Base-by-base conservation (phyloP, 2,329 filamentous ascomycete species). In the Ceratocystiopsis brevicomis region DNA sequence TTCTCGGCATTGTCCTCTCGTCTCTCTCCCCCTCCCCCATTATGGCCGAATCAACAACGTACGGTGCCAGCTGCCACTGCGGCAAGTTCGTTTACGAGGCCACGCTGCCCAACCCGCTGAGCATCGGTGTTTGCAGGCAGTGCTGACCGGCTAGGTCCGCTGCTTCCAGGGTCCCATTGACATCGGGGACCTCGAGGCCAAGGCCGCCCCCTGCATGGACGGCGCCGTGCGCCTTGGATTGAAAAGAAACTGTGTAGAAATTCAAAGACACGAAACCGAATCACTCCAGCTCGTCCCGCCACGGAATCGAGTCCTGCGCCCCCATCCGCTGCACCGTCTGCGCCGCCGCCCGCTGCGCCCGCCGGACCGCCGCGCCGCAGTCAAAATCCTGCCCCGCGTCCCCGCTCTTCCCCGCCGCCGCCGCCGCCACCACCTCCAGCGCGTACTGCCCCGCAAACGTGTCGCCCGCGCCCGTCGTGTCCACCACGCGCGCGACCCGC, bases 401-500 rank as follows among this genome's bases (percentile, higher is more conserved):
- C 44, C 50, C 38, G 47, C 48, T n/a, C n/a, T 46, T 52, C 25
- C 44, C 50, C 38, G 47, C 48, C 34, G 49, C 51, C n/a, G 55
- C 56, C 42, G 19, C 56, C 10, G 43, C 67, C 36, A 83, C 82
- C 30, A 80, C 70, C 45, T 76, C 73, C 21, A 90, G 73, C 3
- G 84, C 81, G 57, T 94, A 93, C 18, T 76, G 81, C 2, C 90
- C 88, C 6, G 92, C 83, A 61, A 95, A 95, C 0, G 88, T 95
- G 58, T 96, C 88, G 0, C 88, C 88, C 6, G 90, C 90, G 2
- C 81, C 88, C 9, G 88, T 96, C 1, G 88, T 96, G 58, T 96
- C 88, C 5, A 95, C 75, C 2, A 96, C 88, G 17, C 58, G 61
- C 4, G 84, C 79, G 9, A 50, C 48, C 59, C 81, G 79, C 48